phyloP scores from a whole-genome alignment of 2,329 filamentous ascomycete species.

The Colletotrichum scovillei region DNA sequence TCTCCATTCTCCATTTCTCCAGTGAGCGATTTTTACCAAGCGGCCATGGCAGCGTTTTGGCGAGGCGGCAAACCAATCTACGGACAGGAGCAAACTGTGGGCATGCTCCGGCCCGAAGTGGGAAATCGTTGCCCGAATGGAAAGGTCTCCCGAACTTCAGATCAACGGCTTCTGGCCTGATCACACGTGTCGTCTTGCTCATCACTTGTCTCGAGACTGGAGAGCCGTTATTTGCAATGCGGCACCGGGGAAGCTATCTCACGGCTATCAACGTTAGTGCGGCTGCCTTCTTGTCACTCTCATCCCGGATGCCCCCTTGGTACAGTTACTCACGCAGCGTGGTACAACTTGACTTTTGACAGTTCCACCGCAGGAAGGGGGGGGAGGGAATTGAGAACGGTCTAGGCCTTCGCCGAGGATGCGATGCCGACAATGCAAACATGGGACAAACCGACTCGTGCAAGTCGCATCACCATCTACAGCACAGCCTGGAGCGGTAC shows the following conservation, averaged over 20 bases:
- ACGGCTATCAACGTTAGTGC: neutral
- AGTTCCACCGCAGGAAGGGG: neutral
- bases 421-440: neutral
- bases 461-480: neutral
- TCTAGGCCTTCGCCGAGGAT: neutral
- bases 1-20: neutral
- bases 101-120: conserved; percentile 8
- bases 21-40: conserved; percentile 23
- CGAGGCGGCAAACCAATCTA: neutral
- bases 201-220: neutral
- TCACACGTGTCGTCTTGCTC: neutral
- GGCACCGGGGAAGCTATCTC: neutral
- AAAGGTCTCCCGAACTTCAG: conserved; percentile 4
- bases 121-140: conserved; percentile 19
- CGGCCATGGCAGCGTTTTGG: neutral
- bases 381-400: neutral
- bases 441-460: neutral
- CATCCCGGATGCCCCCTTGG: neutral
- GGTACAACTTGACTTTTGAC: neutral
- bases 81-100: conserved; percentile 7
- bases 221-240: neutral
- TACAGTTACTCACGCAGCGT: neutral
- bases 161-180: conserved; percentile 3
- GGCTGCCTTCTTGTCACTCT: neutral
- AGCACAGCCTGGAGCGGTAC: neutral